phyloP scores from a whole-genome alignment of 441 rosid genomes.

The Geranium incanum region DNA sequence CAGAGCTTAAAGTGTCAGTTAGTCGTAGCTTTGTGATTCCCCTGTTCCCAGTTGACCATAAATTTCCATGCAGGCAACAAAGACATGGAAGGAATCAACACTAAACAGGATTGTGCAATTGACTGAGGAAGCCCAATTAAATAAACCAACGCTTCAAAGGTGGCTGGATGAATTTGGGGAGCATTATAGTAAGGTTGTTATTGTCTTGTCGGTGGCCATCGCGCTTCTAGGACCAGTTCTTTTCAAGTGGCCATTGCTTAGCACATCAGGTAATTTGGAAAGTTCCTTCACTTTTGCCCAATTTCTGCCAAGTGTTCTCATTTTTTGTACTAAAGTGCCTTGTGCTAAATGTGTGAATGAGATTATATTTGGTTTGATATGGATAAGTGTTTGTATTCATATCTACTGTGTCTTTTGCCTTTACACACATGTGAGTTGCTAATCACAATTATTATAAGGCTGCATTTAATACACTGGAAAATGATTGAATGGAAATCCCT shows the following conservation, averaged over 20 bases:
- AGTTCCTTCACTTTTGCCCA: slow-evolving; percentile 7
- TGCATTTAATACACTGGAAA: background rate
- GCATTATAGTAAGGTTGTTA: slow-evolving; percentile 83
- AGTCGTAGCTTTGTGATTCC: background rate
- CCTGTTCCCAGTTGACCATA: background rate
- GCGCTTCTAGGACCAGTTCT: slow-evolving; percentile 81
- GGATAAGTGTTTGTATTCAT: background rate
- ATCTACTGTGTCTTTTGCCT: background rate
- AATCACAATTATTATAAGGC: background rate
- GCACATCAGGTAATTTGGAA: slow-evolving; percentile 63
- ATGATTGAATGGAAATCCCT: background rate
- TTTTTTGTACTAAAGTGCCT: background rate
- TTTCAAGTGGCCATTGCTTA: slow-evolving; percentile 89
- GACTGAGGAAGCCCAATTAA: slow-evolving; percentile 88
- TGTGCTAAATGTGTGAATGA: background rate
- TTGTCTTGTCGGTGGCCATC: slow-evolving; percentile 64
- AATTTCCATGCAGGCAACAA: slow-evolving; percentile 49
- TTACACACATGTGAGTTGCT: background rate
- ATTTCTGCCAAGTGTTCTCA: slow-evolving; percentile 3
- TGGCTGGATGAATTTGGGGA: slow-evolving; percentile 99
- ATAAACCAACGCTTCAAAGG: slow-evolving; percentile 85
- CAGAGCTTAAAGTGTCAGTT: background rate
- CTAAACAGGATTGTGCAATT: slow-evolving; percentile 79
- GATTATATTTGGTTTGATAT: background rate
- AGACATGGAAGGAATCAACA: slow-evolving; percentile 88